A percentile compares a stretch with the other conserved stretches of the same genome.
These are phyloP conservation scores for Trifolium repens DNA, from an alignment of 306 rosid genomes.

Conservation along the genomic window DNA sequence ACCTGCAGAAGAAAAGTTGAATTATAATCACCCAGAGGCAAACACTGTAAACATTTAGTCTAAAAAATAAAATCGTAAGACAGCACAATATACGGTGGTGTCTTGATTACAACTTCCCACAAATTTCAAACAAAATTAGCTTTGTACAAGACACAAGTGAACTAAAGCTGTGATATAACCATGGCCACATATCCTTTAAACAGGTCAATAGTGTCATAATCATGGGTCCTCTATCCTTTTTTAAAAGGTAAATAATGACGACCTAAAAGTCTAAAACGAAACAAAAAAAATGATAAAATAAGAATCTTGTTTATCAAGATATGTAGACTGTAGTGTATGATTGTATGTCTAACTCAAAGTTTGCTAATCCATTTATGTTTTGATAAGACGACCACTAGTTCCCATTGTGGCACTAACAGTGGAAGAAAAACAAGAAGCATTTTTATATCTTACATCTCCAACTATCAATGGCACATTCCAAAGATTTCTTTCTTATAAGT, in stretches of 20 bases:
- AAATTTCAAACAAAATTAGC: slow-evolving; percentile 8
- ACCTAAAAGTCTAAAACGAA: slow-evolving; percentile 9
- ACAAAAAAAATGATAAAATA: neutral
- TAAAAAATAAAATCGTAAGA: neutral
- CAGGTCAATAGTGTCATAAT: neutral
- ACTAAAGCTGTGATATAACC: neutral
- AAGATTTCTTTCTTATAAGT: neutral
- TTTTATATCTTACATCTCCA: neutral
- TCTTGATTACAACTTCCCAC: neutral
- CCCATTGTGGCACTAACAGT: neutral
- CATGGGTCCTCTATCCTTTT: slow-evolving; percentile 5
- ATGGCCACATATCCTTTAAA: slow-evolving; percentile 4
- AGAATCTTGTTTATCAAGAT: slow-evolving; percentile 1
- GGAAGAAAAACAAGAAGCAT: neutral
- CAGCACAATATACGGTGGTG: neutral
- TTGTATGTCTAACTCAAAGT: slow-evolving; percentile 4
- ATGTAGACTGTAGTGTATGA: neutral
- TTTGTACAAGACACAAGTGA: no score
- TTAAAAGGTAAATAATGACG: neutral
- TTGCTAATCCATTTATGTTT: slow-evolving; percentile 7
- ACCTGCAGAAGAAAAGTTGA: slow-evolving; percentile 57
- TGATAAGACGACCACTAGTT: slow-evolving; percentile 9
- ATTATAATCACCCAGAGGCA: slow-evolving; percentile 17
- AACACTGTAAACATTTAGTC: slow-evolving; percentile 4
- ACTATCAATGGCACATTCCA: slow-evolving; percentile 18